These are phyloP conservation scores for Polytrichum formosum DNA, from an alignment of 225 moss, liverwort and hornwort species.

Conservation along the genomic window DNA sequence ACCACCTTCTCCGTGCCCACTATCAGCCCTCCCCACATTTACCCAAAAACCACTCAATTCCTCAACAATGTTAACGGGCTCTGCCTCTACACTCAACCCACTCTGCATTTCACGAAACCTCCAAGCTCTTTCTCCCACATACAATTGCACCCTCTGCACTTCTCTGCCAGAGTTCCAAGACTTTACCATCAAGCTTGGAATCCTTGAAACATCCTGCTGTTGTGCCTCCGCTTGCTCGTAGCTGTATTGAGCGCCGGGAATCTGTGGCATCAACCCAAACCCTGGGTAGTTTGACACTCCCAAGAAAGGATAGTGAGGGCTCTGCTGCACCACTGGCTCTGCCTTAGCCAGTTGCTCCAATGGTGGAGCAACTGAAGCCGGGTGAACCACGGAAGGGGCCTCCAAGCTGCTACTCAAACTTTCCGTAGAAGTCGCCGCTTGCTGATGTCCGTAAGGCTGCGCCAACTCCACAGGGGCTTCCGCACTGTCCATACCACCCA, in stretches of 20 bases:
- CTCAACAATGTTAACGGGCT: no score
- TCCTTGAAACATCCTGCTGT: slow-evolving; percentile 64
- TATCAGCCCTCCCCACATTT: no score
- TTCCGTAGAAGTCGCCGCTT: slow-evolving; percentile 44
- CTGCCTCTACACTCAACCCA: no score
- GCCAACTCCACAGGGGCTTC: slow-evolving; percentile 50
- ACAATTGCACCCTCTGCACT: no score
- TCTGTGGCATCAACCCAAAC: slow-evolving; percentile 85
- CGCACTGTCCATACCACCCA: slow-evolving; percentile 27
- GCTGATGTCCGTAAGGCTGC: slow-evolving; percentile 59
- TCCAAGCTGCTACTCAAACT: slow-evolving; percentile 41
- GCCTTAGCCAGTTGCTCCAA: slow-evolving; percentile 61
- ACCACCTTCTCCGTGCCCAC: no score
- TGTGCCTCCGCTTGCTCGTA: slow-evolving; percentile 74
- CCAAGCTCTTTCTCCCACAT: no score
- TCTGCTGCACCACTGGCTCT: slow-evolving; percentile 73
- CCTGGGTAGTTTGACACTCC: slow-evolving; percentile 74
- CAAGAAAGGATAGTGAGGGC: slow-evolving; percentile 65
- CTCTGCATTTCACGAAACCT: no score
- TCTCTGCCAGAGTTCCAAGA: background rate
- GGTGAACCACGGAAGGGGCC: slow-evolving; percentile 35
- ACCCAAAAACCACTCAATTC: no score
- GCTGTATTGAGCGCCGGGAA: slow-evolving; percentile 70
- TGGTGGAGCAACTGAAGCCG: slow-evolving; percentile 26
- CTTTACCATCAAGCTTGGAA: slow-evolving; percentile 82